Conservation (phyloP, 2,329 filamentous ascomycete genomes). For the Ophiostoma sp. region DNA sequence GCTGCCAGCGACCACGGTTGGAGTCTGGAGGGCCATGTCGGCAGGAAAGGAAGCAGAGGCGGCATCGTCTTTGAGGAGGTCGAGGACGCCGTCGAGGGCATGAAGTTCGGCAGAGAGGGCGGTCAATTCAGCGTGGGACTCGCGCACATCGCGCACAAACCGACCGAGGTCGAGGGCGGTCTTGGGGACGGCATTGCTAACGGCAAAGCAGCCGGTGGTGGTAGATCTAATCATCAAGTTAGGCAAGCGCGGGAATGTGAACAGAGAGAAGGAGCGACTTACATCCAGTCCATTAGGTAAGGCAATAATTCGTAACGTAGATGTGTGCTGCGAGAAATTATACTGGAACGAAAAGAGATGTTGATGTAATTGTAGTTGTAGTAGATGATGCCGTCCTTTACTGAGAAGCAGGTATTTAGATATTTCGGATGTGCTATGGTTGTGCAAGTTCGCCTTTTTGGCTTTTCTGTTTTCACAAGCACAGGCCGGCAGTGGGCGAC, state of each 20-base stretch:
- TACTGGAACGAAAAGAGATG: not conserved
- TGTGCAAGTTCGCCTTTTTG: not conserved
- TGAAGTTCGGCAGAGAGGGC: slow-evolving; percentile 40
- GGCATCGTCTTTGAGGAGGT: slow-evolving; percentile 39
- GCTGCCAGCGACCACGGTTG: slow-evolving; percentile 36
- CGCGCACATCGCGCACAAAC: slow-evolving; percentile 41
- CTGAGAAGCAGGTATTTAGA: not conserved
- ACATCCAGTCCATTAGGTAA: slow-evolving; percentile 24
- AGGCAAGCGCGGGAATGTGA: not conserved
- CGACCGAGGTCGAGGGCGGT: slow-evolving; percentile 33
- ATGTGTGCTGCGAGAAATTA: not conserved
- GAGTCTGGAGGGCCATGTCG: slow-evolving; percentile 36
- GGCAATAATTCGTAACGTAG: not conserved
- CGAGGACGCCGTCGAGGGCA: slow-evolving; percentile 39
- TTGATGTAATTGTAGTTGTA: not conserved
- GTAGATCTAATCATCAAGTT: slow-evolving; percentile 15
- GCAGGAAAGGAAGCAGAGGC: slow-evolving; percentile 32
- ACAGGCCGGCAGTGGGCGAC: not conserved
- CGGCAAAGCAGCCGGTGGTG: slow-evolving; percentile 35
- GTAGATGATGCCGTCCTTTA: not conserved
- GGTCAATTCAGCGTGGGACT: slow-evolving; percentile 39
- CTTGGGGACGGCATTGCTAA: slow-evolving; percentile 35
- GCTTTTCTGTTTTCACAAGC: not conserved
- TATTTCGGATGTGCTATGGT: not conserved
- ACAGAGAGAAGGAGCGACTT: not conserved